Base-by-base conservation (phyloP, 1,284 basidiomycete genomes). In the Sporisorium reilianum region DNA sequence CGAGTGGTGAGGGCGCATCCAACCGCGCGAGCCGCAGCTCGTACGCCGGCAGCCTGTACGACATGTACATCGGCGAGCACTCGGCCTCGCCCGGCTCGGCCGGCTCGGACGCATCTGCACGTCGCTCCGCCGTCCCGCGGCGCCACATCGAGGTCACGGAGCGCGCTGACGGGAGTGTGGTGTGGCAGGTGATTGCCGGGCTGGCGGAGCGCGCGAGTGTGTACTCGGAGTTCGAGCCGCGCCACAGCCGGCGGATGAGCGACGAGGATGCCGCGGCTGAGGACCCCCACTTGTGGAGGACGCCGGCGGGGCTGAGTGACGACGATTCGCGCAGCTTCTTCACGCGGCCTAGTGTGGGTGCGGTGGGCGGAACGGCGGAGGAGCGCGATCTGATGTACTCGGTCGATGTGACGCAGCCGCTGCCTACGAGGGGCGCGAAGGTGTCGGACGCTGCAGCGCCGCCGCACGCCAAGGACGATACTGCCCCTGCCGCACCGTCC, bases 151-250 rank as follows among this genome's bases (percentile, higher is more conserved):
- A 81, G 44, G 79, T 81, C 16, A 81, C 80, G 9, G 79, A 81
- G 48, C 63, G 80, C 2, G 80, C 80, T 1, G 80, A 81, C 46
- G 80, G 80, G 1, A 76, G 71, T 36, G 75, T 81, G 8, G 77
- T 81, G 5, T 81, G 80, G 80, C 80, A 81, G 50, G 79, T 81
- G 20, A 78, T 81, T 41, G 80, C 80, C 1, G 80, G 80, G 0
- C 50, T 81, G 26, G 71, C 77, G 12, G 79, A 77, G 26, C 58
- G 79, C 16, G 58, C 55, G 7, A 79, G 78, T 54, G 52, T 70
- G 6, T 78, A 80, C 54, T 75, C 67, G n/a, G 71, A 75, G n/a
- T 68, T 67, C 30, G 49, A 59, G 8, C 45, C 62, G 45, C 44
- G 69, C 0, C 70, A 74, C 36, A 72, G 60, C 34, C 45, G 71